A percentile compares a stretch with the other conserved stretches of the same genome.
phyloP scores from a whole-genome alignment of 768 basidiomycete genomes.

The Favolaschia claudopus region DNA sequence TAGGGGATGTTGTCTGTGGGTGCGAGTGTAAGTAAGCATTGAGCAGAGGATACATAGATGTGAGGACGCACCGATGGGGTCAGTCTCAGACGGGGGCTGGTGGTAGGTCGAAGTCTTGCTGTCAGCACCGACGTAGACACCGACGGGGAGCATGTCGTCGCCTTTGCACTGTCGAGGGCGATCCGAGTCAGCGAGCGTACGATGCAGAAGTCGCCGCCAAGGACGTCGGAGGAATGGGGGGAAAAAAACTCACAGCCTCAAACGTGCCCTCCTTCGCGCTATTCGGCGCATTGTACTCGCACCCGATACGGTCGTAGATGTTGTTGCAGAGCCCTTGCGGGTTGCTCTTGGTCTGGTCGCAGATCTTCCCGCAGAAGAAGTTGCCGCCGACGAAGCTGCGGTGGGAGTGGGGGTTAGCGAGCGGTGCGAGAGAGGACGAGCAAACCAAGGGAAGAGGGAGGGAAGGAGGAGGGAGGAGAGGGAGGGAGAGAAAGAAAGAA shows the following conservation, averaged over 20 bases:
- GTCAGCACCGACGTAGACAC: conserved; percentile 48
- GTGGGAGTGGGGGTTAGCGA: neutral
- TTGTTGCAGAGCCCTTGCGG: conserved; percentile 43
- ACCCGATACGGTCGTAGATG: conserved; percentile 62
- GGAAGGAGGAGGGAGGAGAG: too few relatives aligned
- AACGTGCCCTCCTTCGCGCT: conserved; percentile 52
- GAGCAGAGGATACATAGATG: too few relatives aligned
- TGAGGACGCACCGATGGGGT: conserved; percentile 22
- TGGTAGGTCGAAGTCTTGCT: conserved; percentile 26
- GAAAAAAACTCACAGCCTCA: conserved; percentile 32
- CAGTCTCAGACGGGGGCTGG: conserved; percentile 35
- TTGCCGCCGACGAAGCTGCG: conserved; percentile 60
- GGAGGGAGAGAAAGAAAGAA: too few relatives aligned
- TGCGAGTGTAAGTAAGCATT: too few relatives aligned
- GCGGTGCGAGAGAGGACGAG: neutral
- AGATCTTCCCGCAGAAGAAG: conserved; percentile 61
- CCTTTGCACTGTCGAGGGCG: conserved; percentile 57
- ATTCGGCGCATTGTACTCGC: conserved; percentile 61
- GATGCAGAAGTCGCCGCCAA: too few relatives aligned
- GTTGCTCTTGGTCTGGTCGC: conserved; percentile 54
- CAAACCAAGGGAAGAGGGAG: too few relatives aligned
- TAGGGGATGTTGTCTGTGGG: too few relatives aligned
- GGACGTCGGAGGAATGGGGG: conserved; percentile 5
- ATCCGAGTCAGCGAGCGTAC: too few relatives aligned
- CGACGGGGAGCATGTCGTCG: conserved; percentile 55